Conservation (phyloP, 2,329 filamentous ascomycete species). For the Aspergillus sp. region DNA sequence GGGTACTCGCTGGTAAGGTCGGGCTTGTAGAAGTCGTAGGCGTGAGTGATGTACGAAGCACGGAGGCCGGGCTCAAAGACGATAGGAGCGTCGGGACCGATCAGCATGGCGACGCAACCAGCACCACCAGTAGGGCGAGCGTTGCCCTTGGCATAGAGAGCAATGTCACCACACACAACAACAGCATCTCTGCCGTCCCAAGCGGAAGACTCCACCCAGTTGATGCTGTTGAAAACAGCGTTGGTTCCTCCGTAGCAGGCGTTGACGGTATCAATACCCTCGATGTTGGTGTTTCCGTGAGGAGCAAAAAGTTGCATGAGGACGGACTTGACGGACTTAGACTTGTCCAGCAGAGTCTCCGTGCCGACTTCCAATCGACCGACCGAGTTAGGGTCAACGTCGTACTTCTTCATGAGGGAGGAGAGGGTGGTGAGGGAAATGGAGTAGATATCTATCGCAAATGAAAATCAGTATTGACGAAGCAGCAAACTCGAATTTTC, state of each 20-base stretch:
- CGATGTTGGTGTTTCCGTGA: conserved; percentile 74
- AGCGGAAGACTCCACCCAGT: conserved; percentile 83
- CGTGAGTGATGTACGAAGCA: conserved; percentile 77
- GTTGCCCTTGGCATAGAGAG: conserved; percentile 79
- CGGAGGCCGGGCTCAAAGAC: conserved; percentile 76
- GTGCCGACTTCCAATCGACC: conserved; percentile 82
- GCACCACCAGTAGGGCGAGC: conserved; percentile 79
- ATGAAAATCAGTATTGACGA: conserved; percentile 8
- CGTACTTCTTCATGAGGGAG: conserved; percentile 78
- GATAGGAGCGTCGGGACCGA: conserved; percentile 75
- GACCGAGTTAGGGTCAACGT: conserved; percentile 74
- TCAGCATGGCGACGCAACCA: conserved; percentile 74
- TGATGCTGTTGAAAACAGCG: conserved; percentile 77
- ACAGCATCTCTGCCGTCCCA: conserved; percentile 84
- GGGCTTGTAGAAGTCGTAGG: conserved; percentile 89
- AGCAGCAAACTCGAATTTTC: neutral
- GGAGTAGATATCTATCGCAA: conserved; percentile 78
- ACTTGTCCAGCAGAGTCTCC: conserved; percentile 84
- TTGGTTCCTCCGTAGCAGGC: conserved; percentile 87
- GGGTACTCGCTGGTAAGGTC: conserved; percentile 85
- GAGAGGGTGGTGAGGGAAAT: conserved; percentile 75
- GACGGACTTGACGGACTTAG: conserved; percentile 86
- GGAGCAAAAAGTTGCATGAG: conserved; percentile 79
- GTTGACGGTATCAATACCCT: conserved; percentile 80
- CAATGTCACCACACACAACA: conserved; percentile 79